Conservation (phyloP, 1,284 basidiomycete species). For the Porogramme epimiltina region DNA sequence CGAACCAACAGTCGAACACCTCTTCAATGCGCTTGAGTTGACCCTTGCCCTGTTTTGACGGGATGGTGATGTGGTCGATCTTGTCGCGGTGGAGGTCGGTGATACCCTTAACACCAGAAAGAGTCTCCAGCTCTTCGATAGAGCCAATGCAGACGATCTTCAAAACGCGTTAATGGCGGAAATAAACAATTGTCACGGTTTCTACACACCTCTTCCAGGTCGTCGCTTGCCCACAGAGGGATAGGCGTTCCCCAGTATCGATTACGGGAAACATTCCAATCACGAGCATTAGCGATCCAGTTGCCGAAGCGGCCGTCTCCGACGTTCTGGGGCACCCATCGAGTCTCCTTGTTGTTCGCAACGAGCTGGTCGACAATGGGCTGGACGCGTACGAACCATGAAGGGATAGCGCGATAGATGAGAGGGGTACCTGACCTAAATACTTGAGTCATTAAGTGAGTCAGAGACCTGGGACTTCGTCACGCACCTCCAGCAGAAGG, state of each 20-base stretch:
- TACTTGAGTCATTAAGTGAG: background rate
- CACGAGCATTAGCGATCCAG: conserved; percentile 96
- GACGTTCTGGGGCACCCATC: conserved; percentile 93
- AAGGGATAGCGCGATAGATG: conserved; percentile 95
- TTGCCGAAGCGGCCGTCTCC: conserved; percentile 95
- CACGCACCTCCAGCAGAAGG: conserved; percentile 92
- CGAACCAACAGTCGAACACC: conserved; percentile 99
- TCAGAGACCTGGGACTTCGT: too few species aligned
- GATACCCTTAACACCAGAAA: conserved; percentile 87
- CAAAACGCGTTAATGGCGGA: background rate
- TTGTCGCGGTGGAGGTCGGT: conserved; percentile 95
- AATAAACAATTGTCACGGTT: background rate
- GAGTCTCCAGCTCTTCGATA: conserved; percentile 83
- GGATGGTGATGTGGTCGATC: conserved; percentile 96
- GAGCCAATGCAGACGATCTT: conserved; percentile 90
- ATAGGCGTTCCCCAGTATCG: conserved; percentile 99
- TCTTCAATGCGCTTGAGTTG: conserved; percentile 88
- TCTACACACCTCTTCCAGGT: conserved; percentile 78
- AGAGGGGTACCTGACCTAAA: conserved; percentile 90
- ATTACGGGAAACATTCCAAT: conserved; percentile 99
- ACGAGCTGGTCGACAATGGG: conserved; percentile 86
- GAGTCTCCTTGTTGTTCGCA: conserved; percentile 87
- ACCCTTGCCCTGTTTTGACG: conserved; percentile 90
- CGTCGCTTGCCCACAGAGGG: conserved; percentile 95
- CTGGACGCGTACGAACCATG: conserved; percentile 94